phyloP scores from a whole-genome alignment of 2,329 filamentous ascomycete species.

The Clarireedia paspali region DNA sequence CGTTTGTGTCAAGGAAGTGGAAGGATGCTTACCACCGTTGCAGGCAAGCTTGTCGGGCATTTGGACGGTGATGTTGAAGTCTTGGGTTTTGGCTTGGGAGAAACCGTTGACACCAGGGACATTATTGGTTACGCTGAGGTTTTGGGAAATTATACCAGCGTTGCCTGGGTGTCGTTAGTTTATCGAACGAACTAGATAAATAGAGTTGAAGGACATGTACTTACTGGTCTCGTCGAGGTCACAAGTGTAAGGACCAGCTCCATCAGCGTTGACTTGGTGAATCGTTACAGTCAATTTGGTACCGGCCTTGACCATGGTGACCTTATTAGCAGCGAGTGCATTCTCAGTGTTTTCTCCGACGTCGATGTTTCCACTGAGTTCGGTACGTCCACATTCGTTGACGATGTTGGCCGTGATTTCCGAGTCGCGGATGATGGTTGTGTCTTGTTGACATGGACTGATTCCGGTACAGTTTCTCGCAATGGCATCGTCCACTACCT shows the following conservation, averaged over 20 bases:
- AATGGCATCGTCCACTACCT: constrained; percentile 42
- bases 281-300: constrained; percentile 41
- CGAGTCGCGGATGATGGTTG: constrained; percentile 54
- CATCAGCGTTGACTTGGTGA: constrained; percentile 47
- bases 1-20: not conserved
- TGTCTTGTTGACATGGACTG: constrained; percentile 58
- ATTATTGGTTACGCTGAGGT: constrained; percentile 49
- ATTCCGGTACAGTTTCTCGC: constrained; percentile 57
- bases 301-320: constrained; percentile 44
- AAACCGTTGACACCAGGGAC: constrained; percentile 51
- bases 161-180: constrained; percentile 12
- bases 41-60: constrained; percentile 44
- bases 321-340: constrained; percentile 36
- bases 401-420: constrained; percentile 45
- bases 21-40: constrained; percentile 38
- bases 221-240: constrained; percentile 41
- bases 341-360: constrained; percentile 49
- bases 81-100: constrained; percentile 34
- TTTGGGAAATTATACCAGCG: constrained; percentile 37
- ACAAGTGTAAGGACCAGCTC: constrained; percentile 48
- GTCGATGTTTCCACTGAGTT: constrained; percentile 54
- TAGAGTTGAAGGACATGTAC: not conserved
- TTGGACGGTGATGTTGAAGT: constrained; percentile 48
- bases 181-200: not conserved
- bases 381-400: constrained; percentile 55